phyloP scores from a whole-genome alignment of 306 rosid genomes.

The Quercus aquifolioides region DNA sequence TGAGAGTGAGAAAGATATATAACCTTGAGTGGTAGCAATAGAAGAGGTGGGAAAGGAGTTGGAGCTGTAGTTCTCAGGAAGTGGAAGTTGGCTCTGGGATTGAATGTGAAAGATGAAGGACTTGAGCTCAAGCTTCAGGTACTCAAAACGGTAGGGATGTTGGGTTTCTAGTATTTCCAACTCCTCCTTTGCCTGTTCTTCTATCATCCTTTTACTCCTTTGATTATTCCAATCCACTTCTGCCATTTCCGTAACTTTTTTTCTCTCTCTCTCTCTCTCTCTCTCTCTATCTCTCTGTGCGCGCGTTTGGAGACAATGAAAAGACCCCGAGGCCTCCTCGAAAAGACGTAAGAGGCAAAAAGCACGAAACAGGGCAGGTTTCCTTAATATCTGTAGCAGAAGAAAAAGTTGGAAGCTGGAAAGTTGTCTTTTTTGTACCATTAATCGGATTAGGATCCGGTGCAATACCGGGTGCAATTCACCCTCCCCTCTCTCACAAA shows the following conservation, averaged over 20 bases:
- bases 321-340: not conserved
- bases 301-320: not conserved
- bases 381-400: not conserved
- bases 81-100: conserved; percentile 21
- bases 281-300: not conserved
- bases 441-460: too few relatives aligned
- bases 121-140: conserved; percentile 45
- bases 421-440: not conserved
- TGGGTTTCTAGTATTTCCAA: conserved; percentile 42
- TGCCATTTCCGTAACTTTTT: not conserved
- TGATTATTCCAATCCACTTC: not conserved
- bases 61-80: conserved; percentile 10
- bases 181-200: conserved; percentile 50
- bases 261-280: not conserved
- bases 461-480: too few relatives aligned
- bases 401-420: conserved; percentile 12
- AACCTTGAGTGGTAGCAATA: conserved; percentile 41
- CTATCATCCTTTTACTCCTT: conserved; percentile 19
- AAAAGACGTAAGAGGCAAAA: conserved; percentile 9
- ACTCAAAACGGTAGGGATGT: conserved; percentile 41
- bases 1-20: too few relatives aligned
- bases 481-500: too few relatives aligned
- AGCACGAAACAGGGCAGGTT: conserved; percentile 13
- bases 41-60: not conserved
- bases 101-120: conserved; percentile 40